These are phyloP conservation scores for Pseudogymnoascus sp. DNA, from an alignment of 2,329 filamentous ascomycete genomes.

Conservation along the genomic window DNA sequence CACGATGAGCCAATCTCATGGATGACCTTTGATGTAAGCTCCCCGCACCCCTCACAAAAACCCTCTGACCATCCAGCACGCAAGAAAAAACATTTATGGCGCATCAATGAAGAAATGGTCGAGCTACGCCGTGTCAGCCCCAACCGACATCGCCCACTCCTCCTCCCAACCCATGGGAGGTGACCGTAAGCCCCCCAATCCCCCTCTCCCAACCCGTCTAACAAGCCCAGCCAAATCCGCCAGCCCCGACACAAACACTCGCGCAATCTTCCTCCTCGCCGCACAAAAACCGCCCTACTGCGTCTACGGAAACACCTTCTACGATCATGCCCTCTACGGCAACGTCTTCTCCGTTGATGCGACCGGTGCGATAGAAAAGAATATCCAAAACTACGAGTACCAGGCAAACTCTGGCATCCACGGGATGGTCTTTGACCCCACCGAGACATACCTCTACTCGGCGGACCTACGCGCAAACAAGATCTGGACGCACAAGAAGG, in stretches of 20 bases:
- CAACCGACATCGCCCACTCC: slow-evolving; percentile 68
- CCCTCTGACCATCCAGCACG: slow-evolving; percentile 47
- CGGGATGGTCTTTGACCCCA: slow-evolving; percentile 72
- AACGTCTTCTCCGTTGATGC: slow-evolving; percentile 62
- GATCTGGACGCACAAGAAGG: slow-evolving; percentile 77
- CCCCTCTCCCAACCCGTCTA: slow-evolving; percentile 10
- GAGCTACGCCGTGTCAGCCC: slow-evolving; percentile 68
- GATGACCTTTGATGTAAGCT: slow-evolving; percentile 79
- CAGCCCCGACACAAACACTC: slow-evolving; percentile 66
- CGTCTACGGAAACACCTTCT: slow-evolving; percentile 88
- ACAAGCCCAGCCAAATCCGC: slow-evolving; percentile 49
- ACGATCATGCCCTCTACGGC: slow-evolving; percentile 73
- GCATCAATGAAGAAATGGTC: slow-evolving; percentile 92
- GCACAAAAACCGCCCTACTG: slow-evolving; percentile 69
- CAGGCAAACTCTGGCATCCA: slow-evolving; percentile 65
- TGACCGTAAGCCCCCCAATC: slow-evolving; percentile 49
- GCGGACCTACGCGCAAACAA: slow-evolving; percentile 72
- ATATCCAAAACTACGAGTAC: slow-evolving; percentile 68
- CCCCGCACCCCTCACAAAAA: background rate
- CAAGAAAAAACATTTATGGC: slow-evolving; percentile 78
- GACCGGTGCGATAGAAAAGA: slow-evolving; percentile 50
- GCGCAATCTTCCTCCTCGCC: slow-evolving; percentile 81
- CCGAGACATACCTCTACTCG: slow-evolving; percentile 69
- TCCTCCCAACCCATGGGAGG: slow-evolving; percentile 68
- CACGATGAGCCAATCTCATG: slow-evolving; percentile 83